Evolutionary conservation across 1,139 yeast genomes (phyloP), one percentile per base, ranked within the genome.

Genomic region (Yamadazyma spencermartinsiae): DNA sequence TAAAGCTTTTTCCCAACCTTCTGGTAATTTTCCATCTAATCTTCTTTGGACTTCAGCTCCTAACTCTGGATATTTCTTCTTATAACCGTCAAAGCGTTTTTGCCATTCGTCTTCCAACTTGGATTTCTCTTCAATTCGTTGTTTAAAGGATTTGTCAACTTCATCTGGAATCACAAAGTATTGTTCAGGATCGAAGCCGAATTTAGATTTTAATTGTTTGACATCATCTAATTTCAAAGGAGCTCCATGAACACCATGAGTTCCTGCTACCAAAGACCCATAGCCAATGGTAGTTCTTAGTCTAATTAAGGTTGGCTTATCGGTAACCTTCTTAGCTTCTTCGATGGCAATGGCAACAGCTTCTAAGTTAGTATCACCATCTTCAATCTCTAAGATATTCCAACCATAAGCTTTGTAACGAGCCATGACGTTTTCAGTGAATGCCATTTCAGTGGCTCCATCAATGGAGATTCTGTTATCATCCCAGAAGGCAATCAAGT

Each of bases 381-480:
- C 76, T 54, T 74, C 69, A 54, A 94, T 90, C 65, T 78, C 74
- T 50, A 86, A 51, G 37, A 85, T 77, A 72, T 92, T 87, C 98
- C 98, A 94, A 55, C 96, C 98, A 68, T 92, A 92, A 43, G 97
- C 78, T 72, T 81, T 83, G 68, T 86, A 86, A 72, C 98, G 83
- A 63, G 74, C 76, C 50, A 76, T 60, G 36, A 94, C 98, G 60
- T 94, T 87, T 75, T 94, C 98, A 49, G 96, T 88, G 81, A 94
- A 92, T 48, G 98, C 89, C 50, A 82, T 81, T 51, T 79, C 74
- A 60, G 95, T 94, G 68, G 79, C 74, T 74, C 99, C 99, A 65
- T 92, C 99, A 63, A 92, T 92, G 58, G 98, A 85, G 74, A 92
- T 90, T 66, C 82, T 85, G 84, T 92, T 92, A 74, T 89, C 96